Evolutionary conservation across 345 rosid genomes (phyloP).

Genomic region (Citrus reticulata): DNA sequence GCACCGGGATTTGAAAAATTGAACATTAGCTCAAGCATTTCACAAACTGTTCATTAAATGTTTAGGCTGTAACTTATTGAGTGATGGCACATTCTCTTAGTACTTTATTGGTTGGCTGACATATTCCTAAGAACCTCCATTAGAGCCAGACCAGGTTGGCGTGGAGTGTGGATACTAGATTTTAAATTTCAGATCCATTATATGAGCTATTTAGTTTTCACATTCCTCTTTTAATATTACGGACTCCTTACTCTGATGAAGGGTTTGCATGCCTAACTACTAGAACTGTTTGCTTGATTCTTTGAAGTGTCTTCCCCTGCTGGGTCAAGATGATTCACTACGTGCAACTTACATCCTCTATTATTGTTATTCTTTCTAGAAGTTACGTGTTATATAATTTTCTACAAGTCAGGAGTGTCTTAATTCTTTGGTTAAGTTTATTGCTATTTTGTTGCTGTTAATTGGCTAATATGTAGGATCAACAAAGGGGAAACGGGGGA

Average conservation of each 20-base stretch:
- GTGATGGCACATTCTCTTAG: neutral
- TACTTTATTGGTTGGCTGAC: neutral
- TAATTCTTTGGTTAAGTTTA: neutral
- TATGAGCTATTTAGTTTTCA: neutral
- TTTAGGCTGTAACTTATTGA: neutral
- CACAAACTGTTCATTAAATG: neutral
- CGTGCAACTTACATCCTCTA: neutral
- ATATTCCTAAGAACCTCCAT: neutral
- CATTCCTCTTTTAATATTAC: neutral
- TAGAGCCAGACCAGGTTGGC: neutral
- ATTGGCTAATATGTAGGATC: conserved; percentile 10
- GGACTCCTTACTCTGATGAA: neutral
- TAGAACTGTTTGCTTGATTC: neutral
- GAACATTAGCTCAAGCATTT: neutral
- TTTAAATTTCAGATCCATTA: neutral
- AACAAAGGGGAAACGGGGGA: conserved; percentile 33
- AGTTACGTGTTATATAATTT: too few relatives aligned
- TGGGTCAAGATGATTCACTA: neutral
- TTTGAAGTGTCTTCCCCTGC: neutral
- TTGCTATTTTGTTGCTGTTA: neutral
- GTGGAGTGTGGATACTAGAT: neutral
- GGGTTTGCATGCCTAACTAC: neutral
- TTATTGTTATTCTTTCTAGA: too few relatives aligned
- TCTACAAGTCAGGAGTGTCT: neutral
- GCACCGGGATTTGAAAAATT: neutral